A percentile compares a stretch with the other conserved stretches of the same genome.
phyloP scores from a whole-genome alignment of 345 rosid species.

The Eucalyptus cladocalyx region DNA sequence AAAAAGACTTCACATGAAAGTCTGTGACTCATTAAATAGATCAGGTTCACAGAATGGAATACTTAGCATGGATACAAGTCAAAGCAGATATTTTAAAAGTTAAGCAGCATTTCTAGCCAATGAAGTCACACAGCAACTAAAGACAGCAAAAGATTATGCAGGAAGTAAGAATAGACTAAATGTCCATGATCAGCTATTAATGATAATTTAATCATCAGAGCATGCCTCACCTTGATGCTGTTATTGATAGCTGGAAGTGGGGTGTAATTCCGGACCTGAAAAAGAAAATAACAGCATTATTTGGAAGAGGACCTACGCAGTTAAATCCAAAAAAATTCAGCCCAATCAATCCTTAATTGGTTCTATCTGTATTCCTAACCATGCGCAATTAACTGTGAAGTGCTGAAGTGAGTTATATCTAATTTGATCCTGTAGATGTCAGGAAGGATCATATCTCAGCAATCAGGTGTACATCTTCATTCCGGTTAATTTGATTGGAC shows the following conservation, averaged over 20 bases:
- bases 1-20: neutral
- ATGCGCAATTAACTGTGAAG: neutral
- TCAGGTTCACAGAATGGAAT: neutral
- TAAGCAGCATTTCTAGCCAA: neutral
- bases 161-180: neutral
- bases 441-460: neutral
- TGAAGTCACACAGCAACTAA: neutral
- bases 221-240: constrained; percentile 26
- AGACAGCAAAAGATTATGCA: neutral
- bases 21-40: neutral
- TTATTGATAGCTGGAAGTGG: constrained; percentile 42
- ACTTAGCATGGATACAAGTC: neutral
- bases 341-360: neutral
- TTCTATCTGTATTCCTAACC: neutral
- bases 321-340: neutral
- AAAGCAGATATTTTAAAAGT: neutral
- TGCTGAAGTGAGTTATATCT: neutral
- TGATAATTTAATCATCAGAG: neutral
- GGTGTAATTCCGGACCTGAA: constrained; percentile 40
- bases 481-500: neutral
- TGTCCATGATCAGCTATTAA: neutral
- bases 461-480: neutral
- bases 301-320: neutral
- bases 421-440: neutral
- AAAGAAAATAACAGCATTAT: neutral